Base-by-base conservation (phyloP, 768 basidiomycete species). In the Bullera alba region DNA sequence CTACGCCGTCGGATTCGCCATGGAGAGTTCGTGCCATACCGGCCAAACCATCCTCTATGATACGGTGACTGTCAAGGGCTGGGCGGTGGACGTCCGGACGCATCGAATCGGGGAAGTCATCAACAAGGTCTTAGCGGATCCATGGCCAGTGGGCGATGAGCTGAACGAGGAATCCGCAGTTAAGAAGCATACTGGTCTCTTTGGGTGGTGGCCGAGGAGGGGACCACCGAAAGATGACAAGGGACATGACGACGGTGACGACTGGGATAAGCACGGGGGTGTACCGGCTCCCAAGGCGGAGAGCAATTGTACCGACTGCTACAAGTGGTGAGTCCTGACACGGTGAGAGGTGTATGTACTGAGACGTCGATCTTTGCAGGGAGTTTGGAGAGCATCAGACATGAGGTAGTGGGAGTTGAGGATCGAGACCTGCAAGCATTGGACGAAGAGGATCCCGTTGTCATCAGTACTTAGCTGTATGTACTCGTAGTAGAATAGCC, bases 21-120 rank as follows among this genome's bases (percentile, higher is more conserved):
- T 74, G n/a, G 73, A 74, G 45, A 56, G 63, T 6, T 47, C 44
- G n/a, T 97, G 93, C 62, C 93, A 96, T 69, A 78, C 86, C 0
- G 93, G 93, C 21, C 81, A 84, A 65, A 80, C 82, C 15, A 81
- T 86, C 43, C 74, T 82, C 5, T 93, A 89, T 68, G 91, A 96
- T 70, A 90, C 90, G 0, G 86, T 95, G 25, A 79, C 79, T 17
- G 81, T 83, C 61, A 77, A 84, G 14, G 80, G 81, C 1, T 95
- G 92, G 92, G 74, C 76, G 16, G 87, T 87, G 19, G 81, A 85
- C 60, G 65, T 86, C 16, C 76, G 83, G 16, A 84, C 81, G 6
- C 88, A 91, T 52, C 66, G 78, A 2, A 87, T 91, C 53, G 76
- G 75, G n/a, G 77, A 81, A 3, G 69, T 89, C 42, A 79, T 89